Evolutionary conservation across 768 basidiomycete genomes (phyloP), one percentile per base, ranked within the genome.

Genomic region (Crassisporium funariophilum): DNA sequence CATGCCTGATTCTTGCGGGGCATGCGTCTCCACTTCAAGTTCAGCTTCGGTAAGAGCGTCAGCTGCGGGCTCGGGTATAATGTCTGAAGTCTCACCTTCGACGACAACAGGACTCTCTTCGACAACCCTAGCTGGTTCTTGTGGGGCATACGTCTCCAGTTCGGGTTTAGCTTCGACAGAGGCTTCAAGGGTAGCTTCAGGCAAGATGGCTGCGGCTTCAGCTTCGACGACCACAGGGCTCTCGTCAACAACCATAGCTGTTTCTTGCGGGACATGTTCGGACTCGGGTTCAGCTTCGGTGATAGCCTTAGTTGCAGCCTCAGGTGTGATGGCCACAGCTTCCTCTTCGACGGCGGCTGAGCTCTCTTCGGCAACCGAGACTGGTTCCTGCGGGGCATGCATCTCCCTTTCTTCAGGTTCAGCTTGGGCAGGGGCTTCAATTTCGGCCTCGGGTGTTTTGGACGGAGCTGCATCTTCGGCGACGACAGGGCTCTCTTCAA

Each of bases 251-350:
- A 19, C 15, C 4, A 19, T 12, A 2, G 9, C 9, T 38, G 12
- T 16, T 12, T 4, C 6, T 4, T 4, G 4, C 12, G 31, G 31
- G 6, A 16, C 25, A 20, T 11, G 6, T n/a, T 5, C 17, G 16
- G 7, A 15, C 34, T 43, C 35, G 4, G 53, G 36, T 34, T 54
- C 61, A 19, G 38, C 47, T 24, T 38, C 39, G 12, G 52, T 31
- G 19, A 29, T 10, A 2, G 35, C 35, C 21, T 37, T 35, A 5
- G 39, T 22, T 7, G 19, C n/a, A 2, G 49, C 8, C 8, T 35
- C 41, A 13, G 42, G 24, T 11, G 40, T 13, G 6, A 20, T 29
- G 9, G 33, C 33, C 13, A 17, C 15, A 12, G 9, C 44, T 19
- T 47, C 41, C 24, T 24, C 34, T 35, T 45, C 44, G 22, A 23